These are phyloP conservation scores for Apiotrichum sp. DNA, from an alignment of 1,284 basidiomycete species.

Conservation along the genomic window DNA sequence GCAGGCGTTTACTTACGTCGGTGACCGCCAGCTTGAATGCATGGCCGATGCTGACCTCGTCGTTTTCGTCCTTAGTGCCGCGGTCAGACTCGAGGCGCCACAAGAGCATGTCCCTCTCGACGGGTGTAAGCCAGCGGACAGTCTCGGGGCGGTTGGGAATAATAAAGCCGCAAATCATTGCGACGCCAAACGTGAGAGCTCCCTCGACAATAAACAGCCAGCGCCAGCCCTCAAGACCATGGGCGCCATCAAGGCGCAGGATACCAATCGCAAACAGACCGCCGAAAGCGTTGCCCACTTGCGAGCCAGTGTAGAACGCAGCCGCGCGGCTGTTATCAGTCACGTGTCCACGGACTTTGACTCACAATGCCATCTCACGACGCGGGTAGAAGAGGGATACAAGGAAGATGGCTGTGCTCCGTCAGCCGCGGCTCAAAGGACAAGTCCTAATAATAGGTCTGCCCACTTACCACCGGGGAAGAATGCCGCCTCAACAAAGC, in stretches of 20 bases:
- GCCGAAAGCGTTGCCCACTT: constrained; percentile 44
- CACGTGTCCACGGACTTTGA: too few relatives aligned
- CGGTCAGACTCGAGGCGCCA: constrained; percentile 39
- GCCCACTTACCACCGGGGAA: constrained; percentile 5
- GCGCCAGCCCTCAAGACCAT: constrained; percentile 37
- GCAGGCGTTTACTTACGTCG: constrained; percentile 11
- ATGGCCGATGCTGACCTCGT: constrained; percentile 21
- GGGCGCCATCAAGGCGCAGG: constrained; percentile 23
- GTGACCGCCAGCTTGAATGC: constrained; percentile 32
- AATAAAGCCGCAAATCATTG: constrained; percentile 32
- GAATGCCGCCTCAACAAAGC: constrained; percentile 29
- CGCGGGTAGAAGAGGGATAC: constrained; percentile 34
- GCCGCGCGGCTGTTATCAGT: constrained; percentile 15
- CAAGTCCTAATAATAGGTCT: too few relatives aligned
- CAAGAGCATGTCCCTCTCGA: constrained; percentile 32
- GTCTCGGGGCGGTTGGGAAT: constrained; percentile 33
- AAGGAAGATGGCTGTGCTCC: constrained; percentile 23
- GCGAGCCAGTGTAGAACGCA: constrained; percentile 38
- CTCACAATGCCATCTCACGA: constrained; percentile 27
- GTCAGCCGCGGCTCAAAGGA: too few relatives aligned
- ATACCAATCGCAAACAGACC: constrained; percentile 28
- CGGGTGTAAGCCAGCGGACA: constrained; percentile 28
- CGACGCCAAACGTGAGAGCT: constrained; percentile 24
- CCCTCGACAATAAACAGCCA: constrained; percentile 37
- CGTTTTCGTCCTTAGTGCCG: constrained; percentile 27